Conservation (phyloP, 345 rosid genomes). For the Diplotaxis tenuifolia region DNA sequence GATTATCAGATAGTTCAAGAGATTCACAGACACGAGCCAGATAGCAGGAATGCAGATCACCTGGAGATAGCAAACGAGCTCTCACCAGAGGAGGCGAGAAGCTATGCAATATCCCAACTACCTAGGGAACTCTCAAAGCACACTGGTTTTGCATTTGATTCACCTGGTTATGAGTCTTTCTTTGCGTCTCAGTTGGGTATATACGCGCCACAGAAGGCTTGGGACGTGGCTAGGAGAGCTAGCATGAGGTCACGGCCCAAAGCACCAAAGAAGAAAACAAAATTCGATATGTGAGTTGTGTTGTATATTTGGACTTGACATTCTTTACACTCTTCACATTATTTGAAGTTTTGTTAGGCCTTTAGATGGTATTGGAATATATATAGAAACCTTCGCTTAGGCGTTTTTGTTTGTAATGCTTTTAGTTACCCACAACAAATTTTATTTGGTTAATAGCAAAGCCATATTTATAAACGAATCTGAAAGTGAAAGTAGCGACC, state of each 20-base stretch:
- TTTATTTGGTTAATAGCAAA: neutral
- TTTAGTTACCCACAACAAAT: no score
- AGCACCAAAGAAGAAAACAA: slow-evolving; percentile 34
- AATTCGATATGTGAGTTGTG: neutral
- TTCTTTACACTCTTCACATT: neutral
- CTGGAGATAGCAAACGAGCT: slow-evolving; percentile 57
- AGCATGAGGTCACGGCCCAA: slow-evolving; percentile 65
- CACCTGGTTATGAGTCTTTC: slow-evolving; percentile 94
- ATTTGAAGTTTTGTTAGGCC: neutral
- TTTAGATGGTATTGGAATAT: neutral
- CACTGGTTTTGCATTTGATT: slow-evolving; percentile 91
- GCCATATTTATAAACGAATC: neutral
- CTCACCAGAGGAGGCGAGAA: slow-evolving; percentile 69
- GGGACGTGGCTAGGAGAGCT: slow-evolving; percentile 96
- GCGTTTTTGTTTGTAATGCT: neutral
- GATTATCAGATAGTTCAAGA: slow-evolving; percentile 93
- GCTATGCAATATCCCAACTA: slow-evolving; percentile 74
- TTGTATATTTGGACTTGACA: neutral
- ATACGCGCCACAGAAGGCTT: slow-evolving; percentile 81
- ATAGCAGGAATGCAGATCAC: slow-evolving; percentile 39
- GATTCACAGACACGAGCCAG: slow-evolving; percentile 62
- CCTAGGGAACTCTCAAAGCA: slow-evolving; percentile 85
- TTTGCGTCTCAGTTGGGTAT: slow-evolving; percentile 82
- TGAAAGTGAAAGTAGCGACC: neutral
- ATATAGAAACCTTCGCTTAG: neutral